These are phyloP conservation scores for Trichoderma harzianum DNA, from an alignment of 2,329 filamentous ascomycete genomes.

Conservation along the genomic window DNA sequence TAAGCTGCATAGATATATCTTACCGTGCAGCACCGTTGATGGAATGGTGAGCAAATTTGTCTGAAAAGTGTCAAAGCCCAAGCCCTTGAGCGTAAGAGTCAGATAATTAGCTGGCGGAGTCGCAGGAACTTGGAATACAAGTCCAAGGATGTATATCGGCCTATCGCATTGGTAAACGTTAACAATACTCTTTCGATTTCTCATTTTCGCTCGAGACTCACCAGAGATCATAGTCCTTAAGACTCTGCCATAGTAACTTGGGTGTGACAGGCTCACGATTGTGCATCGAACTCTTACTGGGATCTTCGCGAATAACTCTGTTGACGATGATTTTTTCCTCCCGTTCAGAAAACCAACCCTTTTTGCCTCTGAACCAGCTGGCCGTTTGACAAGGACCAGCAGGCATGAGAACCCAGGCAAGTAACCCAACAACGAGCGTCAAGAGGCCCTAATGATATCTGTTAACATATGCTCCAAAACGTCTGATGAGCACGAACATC, in stretches of 20 bases:
- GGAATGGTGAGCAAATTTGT: conserved; percentile 48
- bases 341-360: conserved; percentile 39
- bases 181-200: background rate
- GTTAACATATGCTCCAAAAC: background rate
- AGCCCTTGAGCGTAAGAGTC: conserved; percentile 38
- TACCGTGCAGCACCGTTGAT: conserved; percentile 2
- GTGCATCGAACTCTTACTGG: conserved; percentile 57
- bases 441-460: conserved; percentile 24
- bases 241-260: conserved; percentile 46
- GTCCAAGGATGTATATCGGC: conserved; percentile 37
- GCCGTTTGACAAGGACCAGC: conserved; percentile 42
- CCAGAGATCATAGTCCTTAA: conserved; percentile 60
- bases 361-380: conserved; percentile 49
- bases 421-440: conserved; percentile 28
- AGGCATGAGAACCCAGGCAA: conserved; percentile 27
- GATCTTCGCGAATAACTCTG: conserved; percentile 53
- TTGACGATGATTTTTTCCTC: conserved; percentile 58
- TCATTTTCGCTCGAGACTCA: conserved; percentile 21
- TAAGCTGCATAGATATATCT: background rate
- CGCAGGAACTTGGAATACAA: conserved; percentile 42
- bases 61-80: conserved; percentile 43
- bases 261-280: conserved; percentile 48
- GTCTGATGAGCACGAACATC: background rate
- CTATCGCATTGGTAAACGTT: background rate
- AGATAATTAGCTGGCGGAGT: conserved; percentile 42